phyloP scores from a whole-genome alignment of 176 grass and related monocot species.

The Musa troglodytarum region DNA sequence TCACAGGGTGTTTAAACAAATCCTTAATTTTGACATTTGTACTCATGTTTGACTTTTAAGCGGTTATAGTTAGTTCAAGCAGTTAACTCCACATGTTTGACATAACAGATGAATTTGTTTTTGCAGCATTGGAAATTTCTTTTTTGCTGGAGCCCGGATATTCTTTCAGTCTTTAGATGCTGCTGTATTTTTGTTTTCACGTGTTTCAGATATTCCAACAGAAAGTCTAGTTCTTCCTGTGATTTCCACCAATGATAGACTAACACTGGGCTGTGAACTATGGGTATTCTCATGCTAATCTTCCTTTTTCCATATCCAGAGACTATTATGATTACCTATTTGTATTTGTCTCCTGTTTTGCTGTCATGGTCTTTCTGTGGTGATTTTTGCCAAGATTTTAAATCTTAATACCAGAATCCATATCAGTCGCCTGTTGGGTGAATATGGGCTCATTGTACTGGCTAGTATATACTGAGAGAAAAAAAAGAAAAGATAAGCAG shows the following conservation, averaged over 20 bases:
- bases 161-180: constrained; percentile 98
- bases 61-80: background rate
- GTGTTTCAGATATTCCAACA: constrained; percentile 72
- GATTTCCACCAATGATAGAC: constrained; percentile 95
- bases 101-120: constrained; percentile 22
- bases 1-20: background rate
- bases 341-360: constrained; percentile 11
- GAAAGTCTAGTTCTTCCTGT: constrained; percentile 98
- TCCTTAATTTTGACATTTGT: background rate
- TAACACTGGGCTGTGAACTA: constrained; percentile 93
- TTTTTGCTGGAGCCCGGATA: constrained; percentile 95
- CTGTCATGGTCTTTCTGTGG: background rate
- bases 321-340: constrained; percentile 5
- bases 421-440: background rate
- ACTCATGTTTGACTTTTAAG: background rate
- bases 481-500: too few species aligned
- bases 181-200: constrained; percentile 92
- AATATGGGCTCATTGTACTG: too few species aligned
- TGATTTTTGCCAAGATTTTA: background rate
- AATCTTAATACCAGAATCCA: background rate
- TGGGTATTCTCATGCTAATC: constrained; percentile 40
- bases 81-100: background rate
- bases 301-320: constrained; percentile 3
- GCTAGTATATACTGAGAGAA: too few species aligned
- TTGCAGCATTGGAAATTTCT: constrained; percentile 98